Conservation (phyloP, 345 rosid genomes). For the Odontarrhena argentea region DNA sequence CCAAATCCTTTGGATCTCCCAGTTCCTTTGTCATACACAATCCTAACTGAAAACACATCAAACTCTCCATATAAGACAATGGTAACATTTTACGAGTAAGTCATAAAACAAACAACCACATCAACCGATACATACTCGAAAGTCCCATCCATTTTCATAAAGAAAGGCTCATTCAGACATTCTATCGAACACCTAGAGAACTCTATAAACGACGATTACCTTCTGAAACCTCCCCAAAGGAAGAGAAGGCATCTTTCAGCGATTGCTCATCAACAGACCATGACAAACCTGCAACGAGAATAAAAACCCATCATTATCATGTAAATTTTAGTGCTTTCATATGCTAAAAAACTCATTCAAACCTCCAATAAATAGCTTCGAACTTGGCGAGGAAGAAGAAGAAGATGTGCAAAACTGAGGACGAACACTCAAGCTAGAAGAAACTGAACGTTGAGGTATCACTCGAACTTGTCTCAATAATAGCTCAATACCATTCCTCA, state of each 20-base stretch:
- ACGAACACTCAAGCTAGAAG: constrained; percentile 14
- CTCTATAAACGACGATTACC: constrained; percentile 39
- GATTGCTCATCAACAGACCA: constrained; percentile 82
- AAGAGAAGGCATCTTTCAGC: constrained; percentile 74
- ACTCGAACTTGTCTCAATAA: constrained; percentile 22
- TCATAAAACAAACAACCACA: constrained; percentile 10
- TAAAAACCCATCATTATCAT: constrained; percentile 1
- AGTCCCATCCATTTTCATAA: neutral
- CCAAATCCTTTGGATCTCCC: constrained; percentile 95
- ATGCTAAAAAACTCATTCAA: constrained; percentile 7
- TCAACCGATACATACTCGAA: neutral
- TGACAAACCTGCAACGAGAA: constrained; percentile 59
- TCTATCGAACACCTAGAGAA: constrained; percentile 55
- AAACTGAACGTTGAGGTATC: neutral
- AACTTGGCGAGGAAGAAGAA: constrained; percentile 42
- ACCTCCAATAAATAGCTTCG: constrained; percentile 75
- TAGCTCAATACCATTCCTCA: constrained; percentile 27
- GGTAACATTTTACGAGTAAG: no score
- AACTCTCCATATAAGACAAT: constrained; percentile 1
- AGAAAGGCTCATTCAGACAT: constrained; percentile 41
- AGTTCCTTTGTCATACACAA: constrained; percentile 67
- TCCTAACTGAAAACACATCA: constrained; percentile 53
- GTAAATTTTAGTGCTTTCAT: neutral
- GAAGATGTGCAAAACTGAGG: constrained; percentile 25
- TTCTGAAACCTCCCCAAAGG: constrained; percentile 67